These are phyloP conservation scores for Leccinellum luteum DNA, from an alignment of 768 basidiomycete species.

Conservation along the genomic window DNA sequence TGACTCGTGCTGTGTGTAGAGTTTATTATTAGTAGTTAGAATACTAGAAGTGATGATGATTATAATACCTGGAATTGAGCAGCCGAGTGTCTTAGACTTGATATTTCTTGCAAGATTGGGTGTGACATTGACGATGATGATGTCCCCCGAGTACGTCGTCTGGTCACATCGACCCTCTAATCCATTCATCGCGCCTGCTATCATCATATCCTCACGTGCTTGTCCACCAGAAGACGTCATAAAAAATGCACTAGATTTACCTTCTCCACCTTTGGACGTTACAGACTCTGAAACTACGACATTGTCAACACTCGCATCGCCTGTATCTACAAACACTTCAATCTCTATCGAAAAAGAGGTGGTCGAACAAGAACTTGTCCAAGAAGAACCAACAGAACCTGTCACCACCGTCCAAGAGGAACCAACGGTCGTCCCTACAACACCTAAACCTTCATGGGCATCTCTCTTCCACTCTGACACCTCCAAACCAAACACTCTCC, in stretches of 20 bases:
- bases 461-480: slow-evolving; percentile 57
- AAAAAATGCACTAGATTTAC: slow-evolving; percentile 51
- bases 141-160: slow-evolving; percentile 48
- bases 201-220: slow-evolving; percentile 67
- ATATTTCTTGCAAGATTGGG: slow-evolving; percentile 48
- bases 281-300: too few relatives aligned
- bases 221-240: slow-evolving; percentile 60
- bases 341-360: too few relatives aligned
- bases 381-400: slow-evolving; percentile 7
- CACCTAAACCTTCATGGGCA: slow-evolving; percentile 72
- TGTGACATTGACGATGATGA: background rate
- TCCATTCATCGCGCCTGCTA: slow-evolving; percentile 61
- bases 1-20: slow-evolving; percentile 62
- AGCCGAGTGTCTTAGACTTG: slow-evolving; percentile 44
- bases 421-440: too few relatives aligned
- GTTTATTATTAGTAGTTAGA: too few relatives aligned
- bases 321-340: too few relatives aligned
- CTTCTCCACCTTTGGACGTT: too few relatives aligned
- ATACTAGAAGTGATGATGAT: too few relatives aligned
- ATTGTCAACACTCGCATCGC: slow-evolving; percentile 44
- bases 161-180: slow-evolving; percentile 72
- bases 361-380: too few relatives aligned
- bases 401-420: slow-evolving; percentile 12
- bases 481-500: slow-evolving; percentile 49
- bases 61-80: too few relatives aligned